Base-by-base conservation (phyloP, 1,284 basidiomycete species). In the Microbotryum scabiosae region DNA sequence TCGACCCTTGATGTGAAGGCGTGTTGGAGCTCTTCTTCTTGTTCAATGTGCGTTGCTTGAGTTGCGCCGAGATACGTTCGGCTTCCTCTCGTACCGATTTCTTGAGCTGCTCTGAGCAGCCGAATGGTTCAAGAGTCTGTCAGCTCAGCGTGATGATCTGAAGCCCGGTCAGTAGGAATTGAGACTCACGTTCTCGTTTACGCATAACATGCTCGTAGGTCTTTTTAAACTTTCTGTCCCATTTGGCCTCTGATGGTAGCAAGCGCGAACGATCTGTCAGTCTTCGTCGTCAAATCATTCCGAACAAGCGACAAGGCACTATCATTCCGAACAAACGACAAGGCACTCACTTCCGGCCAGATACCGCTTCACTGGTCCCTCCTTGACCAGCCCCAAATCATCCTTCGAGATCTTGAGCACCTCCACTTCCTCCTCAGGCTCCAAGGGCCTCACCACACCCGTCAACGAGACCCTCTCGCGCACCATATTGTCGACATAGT, bases 401-500 rank as follows among this genome's bases (percentile, higher is more conserved):
- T 86, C 82, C 0, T 78, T 73, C 0, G 82, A 80, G 49, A 93
- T 75, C 9, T 78, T 79, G 48, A 94, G 78, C 1, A 84, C 86
- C 7, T 77, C 75, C 0, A 97, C 78, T 51, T 86, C 81, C 1
- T 79, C 74, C 62, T 82, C 80, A 0, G 84, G 79, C 71, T 97
- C 92, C 65, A 98, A 79, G 0, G 86, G 81, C 12, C 92, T 83
- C 20, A 90, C 79, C 8, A 83, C 75, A 8, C 94, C 94, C 25
- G 80, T 79, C 5, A 85, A 84, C 21, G 86, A 84, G 23, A 97
- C 84, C 14, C 94, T 83, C 75, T 97, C 92, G 41, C 93, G 82
- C 63, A 97, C 88, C 82, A 87, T 86, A 57, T 79, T 76, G 59
- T 70, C 63, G 32, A 78, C 76, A 57, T 63, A 71, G 0, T 59